Conservation (phyloP, 148 eudicot genomes). For the Rhododendron ovatum region DNA sequence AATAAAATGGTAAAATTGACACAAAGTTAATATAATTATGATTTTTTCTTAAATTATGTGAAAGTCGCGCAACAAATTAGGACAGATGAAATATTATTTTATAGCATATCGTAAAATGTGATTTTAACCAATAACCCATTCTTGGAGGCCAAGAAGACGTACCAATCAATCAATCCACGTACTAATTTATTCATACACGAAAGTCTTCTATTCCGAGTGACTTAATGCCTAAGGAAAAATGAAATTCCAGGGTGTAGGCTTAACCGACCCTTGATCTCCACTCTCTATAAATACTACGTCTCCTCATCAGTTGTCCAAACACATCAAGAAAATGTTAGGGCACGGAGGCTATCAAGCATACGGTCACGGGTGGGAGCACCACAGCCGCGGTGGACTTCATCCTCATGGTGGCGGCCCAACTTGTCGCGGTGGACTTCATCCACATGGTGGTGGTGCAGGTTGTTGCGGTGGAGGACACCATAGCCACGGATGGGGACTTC, state of each 20-base stretch:
- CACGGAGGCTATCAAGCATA: neutral
- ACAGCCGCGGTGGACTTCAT: neutral
- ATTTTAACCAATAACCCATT: neutral
- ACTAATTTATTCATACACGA: neutral
- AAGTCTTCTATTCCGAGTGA: neutral
- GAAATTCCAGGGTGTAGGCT: neutral
- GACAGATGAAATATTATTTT: no score
- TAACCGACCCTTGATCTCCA: neutral
- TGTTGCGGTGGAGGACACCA: neutral
- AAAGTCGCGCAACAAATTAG: no score
- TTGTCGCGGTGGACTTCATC: neutral
- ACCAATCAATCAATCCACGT: neutral
- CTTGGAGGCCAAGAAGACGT: neutral
- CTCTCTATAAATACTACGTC: neutral
- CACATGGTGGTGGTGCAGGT: neutral
- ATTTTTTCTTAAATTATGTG: no score
- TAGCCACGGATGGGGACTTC: neutral
- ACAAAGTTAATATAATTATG: no score
- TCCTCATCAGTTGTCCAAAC: neutral
- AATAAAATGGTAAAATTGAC: no score
- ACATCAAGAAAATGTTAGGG: neutral
- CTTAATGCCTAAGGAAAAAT: neutral
- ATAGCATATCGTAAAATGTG: no score
- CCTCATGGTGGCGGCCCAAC: neutral
- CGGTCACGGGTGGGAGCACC: neutral